Evolutionary conservation across 805 yeast species (phyloP).

Genomic region (Priceomyces carsonii): DNA sequence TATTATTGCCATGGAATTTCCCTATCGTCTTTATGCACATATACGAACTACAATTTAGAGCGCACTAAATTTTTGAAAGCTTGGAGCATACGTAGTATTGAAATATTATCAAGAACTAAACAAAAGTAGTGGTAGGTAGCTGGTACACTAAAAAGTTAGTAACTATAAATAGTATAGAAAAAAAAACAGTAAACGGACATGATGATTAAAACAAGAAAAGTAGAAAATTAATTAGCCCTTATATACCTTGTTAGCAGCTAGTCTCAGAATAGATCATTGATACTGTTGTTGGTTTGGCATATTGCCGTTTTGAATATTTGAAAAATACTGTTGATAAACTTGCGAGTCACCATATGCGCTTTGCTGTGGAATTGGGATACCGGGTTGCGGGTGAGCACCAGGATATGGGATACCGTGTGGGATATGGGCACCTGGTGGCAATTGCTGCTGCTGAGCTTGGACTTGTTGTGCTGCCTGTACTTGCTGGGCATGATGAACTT

Average conservation of each 20-base stretch:
- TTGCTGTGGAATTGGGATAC: conserved; percentile 45
- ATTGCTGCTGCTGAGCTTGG: conserved; percentile 36
- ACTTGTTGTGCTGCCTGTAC: too few relatives aligned
- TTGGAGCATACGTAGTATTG: too few relatives aligned
- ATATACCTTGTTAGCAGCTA: too few relatives aligned
- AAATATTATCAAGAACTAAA: too few relatives aligned
- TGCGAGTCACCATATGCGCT: conserved; percentile 51
- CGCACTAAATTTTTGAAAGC: too few relatives aligned
- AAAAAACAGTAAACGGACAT: conserved; percentile 3
- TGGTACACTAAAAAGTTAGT: not conserved
- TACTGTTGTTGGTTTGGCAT: conserved; percentile 55
- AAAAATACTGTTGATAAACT: conserved; percentile 65
- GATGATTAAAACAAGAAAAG: not conserved
- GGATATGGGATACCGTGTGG: conserved; percentile 50
- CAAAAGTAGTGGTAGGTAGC: too few relatives aligned
- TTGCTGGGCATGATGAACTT: conserved; percentile 26
- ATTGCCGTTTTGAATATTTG: conserved; percentile 52
- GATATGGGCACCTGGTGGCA: conserved; percentile 41
- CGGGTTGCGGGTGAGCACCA: conserved; percentile 38
- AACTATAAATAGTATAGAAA: conserved; percentile 2
- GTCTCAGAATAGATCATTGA: conserved; percentile 45
- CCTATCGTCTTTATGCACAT: too few relatives aligned
- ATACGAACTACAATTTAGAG: too few relatives aligned
- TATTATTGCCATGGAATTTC: too few relatives aligned
- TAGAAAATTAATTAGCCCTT: too few relatives aligned